These are phyloP conservation scores for Chalaropsis thielavioides DNA, from an alignment of 2,329 filamentous ascomycete genomes.

Conservation along the genomic window DNA sequence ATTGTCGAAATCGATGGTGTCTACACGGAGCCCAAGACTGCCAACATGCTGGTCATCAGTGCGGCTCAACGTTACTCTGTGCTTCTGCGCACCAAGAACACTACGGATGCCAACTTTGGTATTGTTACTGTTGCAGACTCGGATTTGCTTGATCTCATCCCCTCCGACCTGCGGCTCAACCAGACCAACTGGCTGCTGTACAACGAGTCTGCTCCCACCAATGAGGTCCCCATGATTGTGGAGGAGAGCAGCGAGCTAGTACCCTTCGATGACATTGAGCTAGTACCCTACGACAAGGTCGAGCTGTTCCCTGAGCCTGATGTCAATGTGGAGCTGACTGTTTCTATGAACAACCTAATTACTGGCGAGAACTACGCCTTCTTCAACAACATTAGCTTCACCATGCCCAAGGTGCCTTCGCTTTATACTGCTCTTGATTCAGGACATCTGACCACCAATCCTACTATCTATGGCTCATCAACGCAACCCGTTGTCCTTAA, in stretches of 20 bases:
- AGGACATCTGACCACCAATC: slow-evolving; percentile 32
- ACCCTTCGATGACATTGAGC: slow-evolving; percentile 40
- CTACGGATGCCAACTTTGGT: slow-evolving; percentile 32
- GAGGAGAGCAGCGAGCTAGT: slow-evolving; percentile 33
- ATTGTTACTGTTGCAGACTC: slow-evolving; percentile 24
- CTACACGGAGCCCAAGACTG: slow-evolving; percentile 32
- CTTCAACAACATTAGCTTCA: slow-evolving; percentile 51
- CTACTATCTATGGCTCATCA: slow-evolving; percentile 36
- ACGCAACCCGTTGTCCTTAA: slow-evolving; percentile 40
- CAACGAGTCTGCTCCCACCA: slow-evolving; percentile 20
- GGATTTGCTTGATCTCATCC: slow-evolving; percentile 28
- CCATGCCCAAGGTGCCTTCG: slow-evolving; percentile 49
- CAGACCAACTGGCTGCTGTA: slow-evolving; percentile 27
- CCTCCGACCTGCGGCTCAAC: slow-evolving; percentile 36
- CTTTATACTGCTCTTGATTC: slow-evolving; percentile 50
- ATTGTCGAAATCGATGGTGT: slow-evolving; percentile 36
- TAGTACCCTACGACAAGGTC: slow-evolving; percentile 41
- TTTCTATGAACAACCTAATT: slow-evolving; percentile 39
- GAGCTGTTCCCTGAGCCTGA: slow-evolving; percentile 35
- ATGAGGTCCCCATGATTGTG: slow-evolving; percentile 20
- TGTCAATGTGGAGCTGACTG: slow-evolving; percentile 33
- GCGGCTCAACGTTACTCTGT: slow-evolving; percentile 37
- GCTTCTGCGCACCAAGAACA: slow-evolving; percentile 33
- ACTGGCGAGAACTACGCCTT: slow-evolving; percentile 44
- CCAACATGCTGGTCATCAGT: slow-evolving; percentile 32